Conservation (phyloP, 257 asterid genomes). For the Lavandula angustifolia region DNA sequence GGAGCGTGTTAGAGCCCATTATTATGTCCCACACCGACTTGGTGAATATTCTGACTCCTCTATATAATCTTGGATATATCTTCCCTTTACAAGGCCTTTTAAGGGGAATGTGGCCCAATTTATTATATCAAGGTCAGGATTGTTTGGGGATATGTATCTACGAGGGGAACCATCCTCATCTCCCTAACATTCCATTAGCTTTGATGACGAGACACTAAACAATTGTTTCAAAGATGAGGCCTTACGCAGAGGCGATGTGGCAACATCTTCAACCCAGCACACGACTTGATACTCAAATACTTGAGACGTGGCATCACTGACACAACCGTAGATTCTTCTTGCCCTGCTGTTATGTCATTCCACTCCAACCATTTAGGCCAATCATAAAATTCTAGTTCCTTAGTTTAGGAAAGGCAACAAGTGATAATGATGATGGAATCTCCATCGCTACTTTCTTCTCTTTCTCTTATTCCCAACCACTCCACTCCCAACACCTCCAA, state of each 20-base stretch:
- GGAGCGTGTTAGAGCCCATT: too few relatives aligned
- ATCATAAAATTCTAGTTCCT: neutral
- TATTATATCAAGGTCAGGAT: too few relatives aligned
- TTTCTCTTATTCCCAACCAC: slow-evolving; percentile 27
- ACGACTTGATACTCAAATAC: neutral
- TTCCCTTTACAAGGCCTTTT: too few relatives aligned
- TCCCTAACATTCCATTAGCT: neutral
- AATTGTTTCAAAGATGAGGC: neutral
- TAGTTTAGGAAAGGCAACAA: slow-evolving; percentile 31
- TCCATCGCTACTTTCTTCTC: neutral
- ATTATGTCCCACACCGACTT: too few relatives aligned
- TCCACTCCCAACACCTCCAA: slow-evolving; percentile 28
- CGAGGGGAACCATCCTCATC: too few relatives aligned
- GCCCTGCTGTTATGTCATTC: slow-evolving; percentile 30
- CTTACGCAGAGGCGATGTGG: slow-evolving; percentile 10
- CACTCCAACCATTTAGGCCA: slow-evolving; percentile 34
- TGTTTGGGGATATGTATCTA: too few relatives aligned
- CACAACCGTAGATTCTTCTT: neutral
- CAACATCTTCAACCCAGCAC: neutral
- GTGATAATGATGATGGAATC: too few relatives aligned
- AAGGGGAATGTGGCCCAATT: too few relatives aligned
- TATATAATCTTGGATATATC: too few relatives aligned
- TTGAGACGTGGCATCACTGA: slow-evolving; percentile 6
- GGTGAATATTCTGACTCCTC: too few relatives aligned
- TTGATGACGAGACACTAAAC: neutral